These are phyloP conservation scores for Cymbopogon citratus DNA, from an alignment of 176 grass and related monocot species.

Conservation along the genomic window DNA sequence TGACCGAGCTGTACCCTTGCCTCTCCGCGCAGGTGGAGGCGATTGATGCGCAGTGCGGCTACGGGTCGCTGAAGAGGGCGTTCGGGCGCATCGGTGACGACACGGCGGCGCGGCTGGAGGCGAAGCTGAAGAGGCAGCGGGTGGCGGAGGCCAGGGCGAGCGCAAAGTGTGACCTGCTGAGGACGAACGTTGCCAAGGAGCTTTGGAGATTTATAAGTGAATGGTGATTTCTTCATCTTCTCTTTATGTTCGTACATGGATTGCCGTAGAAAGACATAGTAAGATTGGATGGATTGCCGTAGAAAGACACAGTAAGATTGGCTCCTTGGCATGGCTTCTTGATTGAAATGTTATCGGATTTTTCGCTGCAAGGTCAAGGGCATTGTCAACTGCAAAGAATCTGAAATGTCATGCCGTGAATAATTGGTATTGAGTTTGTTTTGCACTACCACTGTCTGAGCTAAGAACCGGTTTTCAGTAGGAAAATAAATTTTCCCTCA, in stretches of 20 bases:
- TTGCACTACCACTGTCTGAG: not conserved
- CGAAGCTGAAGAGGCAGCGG: slow-evolving; percentile 12
- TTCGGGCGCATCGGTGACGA: slow-evolving; percentile 1
- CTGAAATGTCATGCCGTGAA: not conserved
- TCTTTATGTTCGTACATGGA: not conserved
- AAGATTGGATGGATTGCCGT: too few relatives aligned
- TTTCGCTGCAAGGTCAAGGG: not conserved
- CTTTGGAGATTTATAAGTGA: not conserved
- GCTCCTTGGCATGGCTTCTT: not conserved
- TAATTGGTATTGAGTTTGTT: not conserved
- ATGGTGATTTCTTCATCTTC: not conserved
- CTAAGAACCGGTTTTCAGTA: not conserved
- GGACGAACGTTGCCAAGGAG: not conserved
- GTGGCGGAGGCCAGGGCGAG: not conserved
- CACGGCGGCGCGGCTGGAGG: slow-evolving; percentile 24
- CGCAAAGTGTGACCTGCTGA: not conserved
- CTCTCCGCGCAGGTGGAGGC: not conserved
- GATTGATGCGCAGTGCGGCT: not conserved
- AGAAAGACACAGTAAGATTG: not conserved
- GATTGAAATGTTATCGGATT: not conserved
- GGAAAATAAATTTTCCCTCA: not conserved
- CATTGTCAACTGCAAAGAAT: not conserved
- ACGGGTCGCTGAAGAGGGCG: not conserved
- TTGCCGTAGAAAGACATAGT: too few relatives aligned
- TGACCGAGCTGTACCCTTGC: slow-evolving; percentile 8